phyloP scores from a whole-genome alignment of 331 rosid genomes.

The Rhamnella rubrinervis region DNA sequence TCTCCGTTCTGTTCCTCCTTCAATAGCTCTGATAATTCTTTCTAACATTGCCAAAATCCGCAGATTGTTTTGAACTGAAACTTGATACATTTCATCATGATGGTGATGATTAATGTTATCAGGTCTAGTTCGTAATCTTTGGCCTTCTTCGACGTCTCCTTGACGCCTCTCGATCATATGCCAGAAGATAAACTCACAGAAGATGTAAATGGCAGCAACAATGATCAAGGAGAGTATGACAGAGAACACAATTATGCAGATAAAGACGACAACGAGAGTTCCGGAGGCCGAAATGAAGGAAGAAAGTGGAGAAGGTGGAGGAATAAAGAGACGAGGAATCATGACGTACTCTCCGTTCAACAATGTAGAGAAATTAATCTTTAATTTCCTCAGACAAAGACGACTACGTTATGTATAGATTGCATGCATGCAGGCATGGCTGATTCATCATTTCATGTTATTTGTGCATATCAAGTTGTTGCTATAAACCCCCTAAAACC shows the following conservation, averaged over 20 bases:
- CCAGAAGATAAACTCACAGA: conserved; percentile 7
- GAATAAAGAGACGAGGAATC: conserved; percentile 6
- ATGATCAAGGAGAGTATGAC: neutral
- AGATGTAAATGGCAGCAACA: neutral
- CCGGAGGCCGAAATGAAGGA: neutral
- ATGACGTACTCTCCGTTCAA: neutral
- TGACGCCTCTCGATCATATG: neutral
- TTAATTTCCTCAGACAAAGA: no score
- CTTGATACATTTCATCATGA: neutral
- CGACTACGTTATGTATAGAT: no score
- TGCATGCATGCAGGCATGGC: no score
- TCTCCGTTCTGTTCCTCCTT: conserved; percentile 10
- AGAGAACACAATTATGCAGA: conserved; percentile 10
- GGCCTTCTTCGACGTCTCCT: conserved; percentile 4
- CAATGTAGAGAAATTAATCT: no score
- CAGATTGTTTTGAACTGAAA: neutral
- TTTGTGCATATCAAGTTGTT: conserved; percentile 10
- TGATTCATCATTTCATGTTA: neutral
- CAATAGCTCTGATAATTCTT: conserved; percentile 6
- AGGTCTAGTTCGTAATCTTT: neutral
- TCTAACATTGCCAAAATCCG: conserved; percentile 17
- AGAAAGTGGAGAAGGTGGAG: neutral
- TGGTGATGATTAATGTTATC: neutral
- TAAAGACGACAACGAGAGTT: neutral
- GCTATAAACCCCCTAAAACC: conserved; percentile 1